Base-by-base conservation (phyloP, 768 basidiomycete genomes). In the Auriscalpium orientale region DNA sequence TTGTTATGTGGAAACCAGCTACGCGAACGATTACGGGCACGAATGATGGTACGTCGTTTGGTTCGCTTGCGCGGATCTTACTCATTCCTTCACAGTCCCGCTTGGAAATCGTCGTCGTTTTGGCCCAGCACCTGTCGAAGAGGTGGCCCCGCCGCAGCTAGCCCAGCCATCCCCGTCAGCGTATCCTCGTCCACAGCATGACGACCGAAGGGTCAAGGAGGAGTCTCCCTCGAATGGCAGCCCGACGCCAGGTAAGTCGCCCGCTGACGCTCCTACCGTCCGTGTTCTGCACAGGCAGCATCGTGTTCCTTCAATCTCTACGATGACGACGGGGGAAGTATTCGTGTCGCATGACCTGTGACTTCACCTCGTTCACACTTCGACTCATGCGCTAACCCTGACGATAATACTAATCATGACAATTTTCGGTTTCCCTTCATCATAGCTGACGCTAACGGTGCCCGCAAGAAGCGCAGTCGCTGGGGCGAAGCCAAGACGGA, bases 401-500 rank as follows among this genome's bases (percentile, higher is more conserved):
- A 66, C 61, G 75, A 74, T 72, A 57, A 71, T 76, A 85, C 83
- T 86, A 83, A 89, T 78, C 72, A 71, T 74, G 63, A 75, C 71
- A 67, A 13, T 10, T 64, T 65, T 63, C 74, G 71, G 75, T 67
- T 71, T 58, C 63, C 63, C 38, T 65, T 71, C 53, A 46, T 53
- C 57, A n/a, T 62, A 89, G 89, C 83, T 79, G 84, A 89, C 69
- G 79, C 85, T 55, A 90, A 92, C 68, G 88, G 85, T 62, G 85
- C 93, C 63, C 87, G 95, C 61, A 98, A 98, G 76, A 84, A 95
- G 60, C 89, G 92, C 63, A 97, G 94, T 66, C 89, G 97, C 56
- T 99, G 95, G 95, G 97, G 97, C 62, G 95, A 97, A 64, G 89
- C 84, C 57, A 91, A 91, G 70, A 82, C 87, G 51, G 89, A 95